phyloP scores from a whole-genome alignment of 805 yeast species.

The Sugiyamaella floridensis region DNA sequence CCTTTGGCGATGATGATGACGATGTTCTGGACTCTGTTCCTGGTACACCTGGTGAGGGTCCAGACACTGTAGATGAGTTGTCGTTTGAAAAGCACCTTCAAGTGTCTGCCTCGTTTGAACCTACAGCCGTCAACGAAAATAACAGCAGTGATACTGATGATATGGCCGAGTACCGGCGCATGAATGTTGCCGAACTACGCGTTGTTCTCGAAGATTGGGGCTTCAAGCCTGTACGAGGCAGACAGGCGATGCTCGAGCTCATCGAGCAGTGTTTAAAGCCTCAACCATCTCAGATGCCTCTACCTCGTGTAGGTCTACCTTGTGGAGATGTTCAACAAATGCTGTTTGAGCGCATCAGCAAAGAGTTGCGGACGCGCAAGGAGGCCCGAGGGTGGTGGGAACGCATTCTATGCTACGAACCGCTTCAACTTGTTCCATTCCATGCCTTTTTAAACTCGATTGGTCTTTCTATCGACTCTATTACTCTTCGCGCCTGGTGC shows the following conservation, averaged over 20 bases:
- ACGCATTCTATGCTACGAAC: conserved; percentile 9
- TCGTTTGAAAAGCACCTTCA: not conserved
- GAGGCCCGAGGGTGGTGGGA: conserved; percentile 13
- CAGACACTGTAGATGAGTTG: not conserved
- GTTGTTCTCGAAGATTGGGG: conserved; percentile 6
- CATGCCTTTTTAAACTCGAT: conserved; percentile 4
- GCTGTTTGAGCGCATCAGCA: conserved; percentile 6
- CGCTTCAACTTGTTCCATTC: conserved; percentile 9
- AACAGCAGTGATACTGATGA: not conserved
- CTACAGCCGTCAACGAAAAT: not conserved
- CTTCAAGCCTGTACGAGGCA: conserved; percentile 9
- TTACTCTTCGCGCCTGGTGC: conserved; percentile 9
- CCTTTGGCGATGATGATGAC: not conserved
- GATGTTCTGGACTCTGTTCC: not conserved
- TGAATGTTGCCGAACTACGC: conserved; percentile 2
- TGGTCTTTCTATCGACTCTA: not conserved
- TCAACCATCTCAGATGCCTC: not conserved
- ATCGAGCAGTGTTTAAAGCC: conserved; percentile 1
- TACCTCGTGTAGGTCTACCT: not conserved
- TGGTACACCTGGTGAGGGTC: not conserved
- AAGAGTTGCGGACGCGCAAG: conserved; percentile 4
- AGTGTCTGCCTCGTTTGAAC: no score
- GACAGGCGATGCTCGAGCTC: conserved; percentile 10
- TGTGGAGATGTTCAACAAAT: not conserved
- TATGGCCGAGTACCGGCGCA: not conserved